phyloP scores from a whole-genome alignment of 2,329 filamentous ascomycete genomes.

The Helicocarpus griseus region DNA sequence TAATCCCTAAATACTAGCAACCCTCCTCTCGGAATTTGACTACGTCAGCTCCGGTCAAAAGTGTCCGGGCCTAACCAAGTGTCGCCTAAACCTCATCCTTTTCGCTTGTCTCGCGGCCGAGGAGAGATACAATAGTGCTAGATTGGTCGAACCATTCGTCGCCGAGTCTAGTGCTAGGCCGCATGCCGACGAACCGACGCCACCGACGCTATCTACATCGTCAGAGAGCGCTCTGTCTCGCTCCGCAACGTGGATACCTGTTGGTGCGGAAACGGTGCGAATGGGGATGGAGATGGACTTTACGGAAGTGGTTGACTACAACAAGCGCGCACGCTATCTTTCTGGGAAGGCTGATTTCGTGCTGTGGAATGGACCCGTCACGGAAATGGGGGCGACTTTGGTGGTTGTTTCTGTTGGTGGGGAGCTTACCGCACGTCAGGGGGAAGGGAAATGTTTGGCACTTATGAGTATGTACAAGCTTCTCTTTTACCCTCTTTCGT shows the following conservation, averaged over 20 bases:
- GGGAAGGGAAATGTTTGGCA: background rate
- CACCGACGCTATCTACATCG: background rate
- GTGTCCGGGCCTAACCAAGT: background rate
- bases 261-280: background rate
- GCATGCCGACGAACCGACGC: background rate
- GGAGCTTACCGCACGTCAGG: background rate
- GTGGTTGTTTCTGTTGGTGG: background rate
- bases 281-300: background rate
- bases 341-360: background rate
- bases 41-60: background rate
- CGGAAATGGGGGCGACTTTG: background rate
- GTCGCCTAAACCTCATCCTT: conserved; percentile 1
- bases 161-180: background rate
- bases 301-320: background rate
- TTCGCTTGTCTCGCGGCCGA: background rate
- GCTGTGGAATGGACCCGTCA: background rate
- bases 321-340: background rate
- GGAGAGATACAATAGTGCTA: background rate
- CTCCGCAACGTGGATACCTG: background rate
- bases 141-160: background rate
- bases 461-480: background rate
- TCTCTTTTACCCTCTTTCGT: too few species aligned
- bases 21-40: background rate
- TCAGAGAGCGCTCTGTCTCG: background rate
- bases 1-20: background rate